A percentile compares a stretch with the other conserved stretches of the same genome.
phyloP scores from a whole-genome alignment of 2,329 filamentous ascomycete species.

The Colletotrichum chlorophyti region DNA sequence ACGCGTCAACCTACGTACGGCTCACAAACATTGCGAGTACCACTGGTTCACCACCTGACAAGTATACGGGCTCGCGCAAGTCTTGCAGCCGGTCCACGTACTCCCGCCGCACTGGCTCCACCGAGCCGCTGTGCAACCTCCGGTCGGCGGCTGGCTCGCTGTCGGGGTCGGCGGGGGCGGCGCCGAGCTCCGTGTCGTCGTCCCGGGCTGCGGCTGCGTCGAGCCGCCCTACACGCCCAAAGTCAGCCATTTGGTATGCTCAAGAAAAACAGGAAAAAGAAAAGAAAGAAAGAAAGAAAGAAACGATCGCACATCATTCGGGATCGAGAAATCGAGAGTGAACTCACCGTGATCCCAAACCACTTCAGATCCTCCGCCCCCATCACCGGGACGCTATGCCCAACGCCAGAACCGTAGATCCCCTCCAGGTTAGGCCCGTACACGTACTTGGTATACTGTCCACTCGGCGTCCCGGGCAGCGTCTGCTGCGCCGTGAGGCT shows the following conservation, averaged over 20 bases:
- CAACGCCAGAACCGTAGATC: slow-evolving; percentile 40
- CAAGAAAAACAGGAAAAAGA: background rate
- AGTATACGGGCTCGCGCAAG: slow-evolving; percentile 24
- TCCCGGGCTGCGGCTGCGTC: slow-evolving; percentile 3
- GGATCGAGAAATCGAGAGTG: no score
- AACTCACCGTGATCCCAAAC: slow-evolving; percentile 30
- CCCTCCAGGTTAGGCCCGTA: slow-evolving; percentile 42
- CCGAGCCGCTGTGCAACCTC: slow-evolving; percentile 14
- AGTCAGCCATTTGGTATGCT: background rate
- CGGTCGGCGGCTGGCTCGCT: slow-evolving; percentile 12
- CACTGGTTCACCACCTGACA: slow-evolving; percentile 25
- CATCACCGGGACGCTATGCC: slow-evolving; percentile 40
- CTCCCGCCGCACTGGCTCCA: slow-evolving; percentile 32
- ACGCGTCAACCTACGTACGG: background rate
- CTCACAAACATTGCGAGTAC: slow-evolving; percentile 30
- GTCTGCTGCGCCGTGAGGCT: slow-evolving; percentile 35
- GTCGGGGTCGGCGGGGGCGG: slow-evolving; percentile 23
- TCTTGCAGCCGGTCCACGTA: slow-evolving; percentile 25
- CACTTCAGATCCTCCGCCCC: slow-evolving; percentile 35
- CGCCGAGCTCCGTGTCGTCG: slow-evolving; percentile 23
- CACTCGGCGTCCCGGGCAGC: slow-evolving; percentile 36
- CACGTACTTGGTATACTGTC: slow-evolving; percentile 39
- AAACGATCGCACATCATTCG: no score
- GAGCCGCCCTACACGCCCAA: background rate
- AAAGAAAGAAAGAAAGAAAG: no score